Base-by-base conservation (phyloP, 768 basidiomycete species). In the Auricularia sp. region DNA sequence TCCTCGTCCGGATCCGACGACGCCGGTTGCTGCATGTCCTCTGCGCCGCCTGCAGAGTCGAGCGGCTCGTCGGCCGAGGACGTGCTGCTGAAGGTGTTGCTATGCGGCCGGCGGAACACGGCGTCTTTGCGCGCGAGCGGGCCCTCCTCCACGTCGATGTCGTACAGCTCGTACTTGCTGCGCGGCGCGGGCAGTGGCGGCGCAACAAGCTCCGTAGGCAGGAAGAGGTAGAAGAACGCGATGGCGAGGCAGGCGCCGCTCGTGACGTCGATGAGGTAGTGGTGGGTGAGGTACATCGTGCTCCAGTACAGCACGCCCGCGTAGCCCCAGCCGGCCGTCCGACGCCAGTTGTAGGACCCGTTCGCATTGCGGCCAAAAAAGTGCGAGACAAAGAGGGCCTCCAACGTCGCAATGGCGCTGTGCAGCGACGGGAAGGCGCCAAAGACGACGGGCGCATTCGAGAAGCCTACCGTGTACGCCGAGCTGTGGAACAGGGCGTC, bases 191-290 rank as follows among this genome's bases (percentile, higher is more conserved):
- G 79, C 0, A 83, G 84, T 16, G 75, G 80, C 16, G 80, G 70
- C 34, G 83, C 83, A 65, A 83, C 84, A 68, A 96, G 81, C 65
- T 89, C 86, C 67, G 89, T 86, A 0, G 94, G 93, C 71, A 98
- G 85, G 77, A 87, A 88, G 68, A 90, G 71, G 78, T 93, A 98
- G 81, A 98, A 98, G 71, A 84, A 87, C 21, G 83, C 82, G 44
- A 89, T 87, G 59, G 95, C 89, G 67, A 99, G 83, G 73, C 94
- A 96, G 0, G 90, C 92, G 14, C 97, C 97, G 10, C 87, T 91
- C 61, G 94, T 92, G 73, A 98, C 92, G 73, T 99, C 97, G 77
- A 99, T 94, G 72, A 99, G 89, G 80, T 98, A 98, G 78, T 98
- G 96, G 75, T 97, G 94, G 3, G 92, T 92, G 70, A 96, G 88